Evolutionary conservation across 495 filamentous ascomycete genomes (phyloP).

Genomic region (Xylaria acuta): DNA sequence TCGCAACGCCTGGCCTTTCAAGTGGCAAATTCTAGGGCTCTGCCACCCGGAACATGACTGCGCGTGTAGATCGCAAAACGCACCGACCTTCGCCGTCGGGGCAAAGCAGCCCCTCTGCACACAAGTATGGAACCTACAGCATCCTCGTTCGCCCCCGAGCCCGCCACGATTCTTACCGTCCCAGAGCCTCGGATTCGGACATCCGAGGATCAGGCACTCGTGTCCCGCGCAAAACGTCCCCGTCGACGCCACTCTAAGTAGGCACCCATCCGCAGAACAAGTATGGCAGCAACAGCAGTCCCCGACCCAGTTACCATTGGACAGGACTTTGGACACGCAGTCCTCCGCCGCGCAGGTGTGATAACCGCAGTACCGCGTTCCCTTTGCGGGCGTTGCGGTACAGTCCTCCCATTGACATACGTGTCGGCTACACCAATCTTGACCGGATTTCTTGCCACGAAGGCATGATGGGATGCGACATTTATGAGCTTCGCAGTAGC

Average conservation of each 20-base stretch:
- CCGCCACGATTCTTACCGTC: not conserved
- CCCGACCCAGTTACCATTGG: not conserved
- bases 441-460: not conserved
- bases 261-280: constrained; percentile 1
- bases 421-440: constrained; percentile 5
- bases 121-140: constrained; percentile 19
- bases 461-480: not conserved
- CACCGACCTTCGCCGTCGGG: not conserved
- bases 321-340: not conserved
- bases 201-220: not conserved
- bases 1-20: not conserved
- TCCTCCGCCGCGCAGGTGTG: not conserved
- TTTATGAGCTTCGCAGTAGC: constrained; percentile 11
- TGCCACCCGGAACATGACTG: not conserved
- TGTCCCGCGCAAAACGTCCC: constrained; percentile 9
- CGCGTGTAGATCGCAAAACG: constrained; percentile 3
- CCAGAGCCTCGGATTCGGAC: constrained; percentile 18
- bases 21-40: not conserved
- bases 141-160: not conserved
- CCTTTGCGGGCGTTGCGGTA: not conserved
- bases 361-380: not conserved
- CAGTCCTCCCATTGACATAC: not conserved
- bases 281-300: constrained; percentile 23
- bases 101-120: constrained; percentile 12
- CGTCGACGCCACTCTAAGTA: not conserved